Conservation (phyloP, 176 grass and related monocot genomes). For the Pontederia paniculata region DNA sequence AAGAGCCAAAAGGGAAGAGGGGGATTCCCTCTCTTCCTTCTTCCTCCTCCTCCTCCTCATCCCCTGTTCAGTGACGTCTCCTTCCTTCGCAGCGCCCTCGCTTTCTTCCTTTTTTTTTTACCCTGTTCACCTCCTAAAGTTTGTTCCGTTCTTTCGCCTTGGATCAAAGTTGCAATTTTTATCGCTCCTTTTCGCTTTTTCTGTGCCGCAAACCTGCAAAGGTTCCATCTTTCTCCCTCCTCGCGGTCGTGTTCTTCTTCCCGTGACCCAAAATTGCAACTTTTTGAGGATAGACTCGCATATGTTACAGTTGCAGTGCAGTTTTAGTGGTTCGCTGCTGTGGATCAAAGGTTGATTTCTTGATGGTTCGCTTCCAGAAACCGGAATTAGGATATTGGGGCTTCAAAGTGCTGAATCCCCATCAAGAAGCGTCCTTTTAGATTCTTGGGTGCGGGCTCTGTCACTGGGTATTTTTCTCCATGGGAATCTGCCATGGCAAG, state of each 20-base stretch:
- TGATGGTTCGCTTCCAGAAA: not conserved
- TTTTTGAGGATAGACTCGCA: too few relatives aligned
- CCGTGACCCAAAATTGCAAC: too few relatives aligned
- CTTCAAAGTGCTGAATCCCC: not conserved
- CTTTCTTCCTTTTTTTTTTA: not conserved
- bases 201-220: not conserved
- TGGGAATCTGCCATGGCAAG: slow-evolving; percentile 91
- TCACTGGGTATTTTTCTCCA: slow-evolving; percentile 15
- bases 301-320: too few relatives aligned
- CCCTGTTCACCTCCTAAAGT: not conserved
- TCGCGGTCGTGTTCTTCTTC: not conserved
- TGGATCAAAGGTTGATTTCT: too few relatives aligned
- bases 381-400: too few relatives aligned
- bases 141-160: not conserved
- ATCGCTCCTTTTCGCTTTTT: not conserved
- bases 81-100: not conserved
- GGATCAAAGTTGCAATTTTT: slow-evolving; percentile 7
- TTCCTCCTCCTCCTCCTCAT: not conserved
- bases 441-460: not conserved
- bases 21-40: not conserved
- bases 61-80: not conserved
- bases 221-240: not conserved
- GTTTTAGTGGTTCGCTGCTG: too few relatives aligned
- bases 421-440: not conserved
- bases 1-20: slow-evolving; percentile 1